phyloP scores from a whole-genome alignment of 495 filamentous ascomycete genomes.

The Neurospora sublineolata region DNA sequence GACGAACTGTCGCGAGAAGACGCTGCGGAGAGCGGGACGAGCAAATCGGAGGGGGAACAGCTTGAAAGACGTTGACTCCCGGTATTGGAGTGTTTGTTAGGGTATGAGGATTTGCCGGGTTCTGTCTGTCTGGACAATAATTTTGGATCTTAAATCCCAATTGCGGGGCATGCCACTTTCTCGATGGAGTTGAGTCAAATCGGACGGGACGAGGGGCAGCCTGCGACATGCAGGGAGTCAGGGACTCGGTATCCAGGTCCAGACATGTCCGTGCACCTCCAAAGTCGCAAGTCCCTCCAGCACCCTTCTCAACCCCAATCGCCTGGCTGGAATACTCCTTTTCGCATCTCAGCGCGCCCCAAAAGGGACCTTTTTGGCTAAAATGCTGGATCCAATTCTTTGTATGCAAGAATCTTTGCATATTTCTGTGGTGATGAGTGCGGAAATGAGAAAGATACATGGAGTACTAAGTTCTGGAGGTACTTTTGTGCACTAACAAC shows the following conservation, averaged over 20 bases:
- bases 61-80: slow-evolving; percentile 21
- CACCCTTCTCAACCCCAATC: background rate
- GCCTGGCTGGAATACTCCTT: background rate
- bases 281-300: background rate
- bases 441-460: too few species aligned
- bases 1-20: slow-evolving; percentile 11
- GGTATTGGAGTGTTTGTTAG: background rate
- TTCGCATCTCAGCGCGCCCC: background rate
- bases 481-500: background rate
- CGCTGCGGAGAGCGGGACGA: slow-evolving; percentile 35
- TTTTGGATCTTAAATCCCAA: slow-evolving; percentile 9
- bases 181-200: background rate
- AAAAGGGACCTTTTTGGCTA: background rate
- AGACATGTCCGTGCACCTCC: background rate
- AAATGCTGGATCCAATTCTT: background rate
- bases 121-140: slow-evolving; percentile 6
- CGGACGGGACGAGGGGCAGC: background rate
- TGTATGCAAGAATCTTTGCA: background rate
- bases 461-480: background rate
- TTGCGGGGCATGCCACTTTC: slow-evolving; percentile 4
- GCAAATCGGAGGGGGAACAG: slow-evolving; percentile 37
- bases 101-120: background rate
- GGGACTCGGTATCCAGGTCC: background rate
- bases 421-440: background rate
- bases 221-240: background rate